Evolutionary conservation across 1,284 basidiomycete genomes (phyloP).

Genomic region (Wolfiporia cocos): DNA sequence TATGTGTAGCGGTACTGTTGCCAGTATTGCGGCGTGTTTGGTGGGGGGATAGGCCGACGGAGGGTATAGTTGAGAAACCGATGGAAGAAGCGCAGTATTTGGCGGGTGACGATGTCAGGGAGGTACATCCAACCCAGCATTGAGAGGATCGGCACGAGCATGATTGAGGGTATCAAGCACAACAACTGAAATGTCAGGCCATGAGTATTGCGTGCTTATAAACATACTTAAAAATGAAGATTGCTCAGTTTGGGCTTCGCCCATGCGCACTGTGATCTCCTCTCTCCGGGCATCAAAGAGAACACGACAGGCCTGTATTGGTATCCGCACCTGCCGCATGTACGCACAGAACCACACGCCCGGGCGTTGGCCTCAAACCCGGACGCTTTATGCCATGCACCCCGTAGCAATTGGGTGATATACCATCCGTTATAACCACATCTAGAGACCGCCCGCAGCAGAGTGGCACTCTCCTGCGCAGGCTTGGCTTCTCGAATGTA

Average conservation of each 20-base stretch:
- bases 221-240: no score
- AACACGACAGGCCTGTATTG: slow-evolving; percentile 6
- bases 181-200: background rate
- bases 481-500: slow-evolving; percentile 25
- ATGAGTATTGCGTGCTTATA: no score
- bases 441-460: slow-evolving; percentile 34
- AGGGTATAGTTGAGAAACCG: slow-evolving; percentile 24
- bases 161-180: background rate
- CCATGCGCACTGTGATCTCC: slow-evolving; percentile 29
- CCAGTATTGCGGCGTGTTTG: slow-evolving; percentile 39
- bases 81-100: slow-evolving; percentile 35
- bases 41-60: slow-evolving; percentile 30
- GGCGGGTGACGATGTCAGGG: slow-evolving; percentile 35
- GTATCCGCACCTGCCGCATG: slow-evolving; percentile 27
- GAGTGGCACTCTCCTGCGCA: slow-evolving; percentile 17
- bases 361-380: slow-evolving; percentile 26
- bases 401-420: slow-evolving; percentile 10
- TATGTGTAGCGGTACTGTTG: slow-evolving; percentile 59
- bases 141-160: slow-evolving; percentile 28
- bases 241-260: slow-evolving; percentile 24
- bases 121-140: slow-evolving; percentile 40
- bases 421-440: slow-evolving; percentile 31
- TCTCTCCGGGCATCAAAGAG: slow-evolving; percentile 20
- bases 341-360: slow-evolving; percentile 38
- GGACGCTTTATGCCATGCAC: slow-evolving; percentile 29